Base-by-base conservation (phyloP, 2,329 filamentous ascomycete genomes). In the Pseudogymnoascus sp. region DNA sequence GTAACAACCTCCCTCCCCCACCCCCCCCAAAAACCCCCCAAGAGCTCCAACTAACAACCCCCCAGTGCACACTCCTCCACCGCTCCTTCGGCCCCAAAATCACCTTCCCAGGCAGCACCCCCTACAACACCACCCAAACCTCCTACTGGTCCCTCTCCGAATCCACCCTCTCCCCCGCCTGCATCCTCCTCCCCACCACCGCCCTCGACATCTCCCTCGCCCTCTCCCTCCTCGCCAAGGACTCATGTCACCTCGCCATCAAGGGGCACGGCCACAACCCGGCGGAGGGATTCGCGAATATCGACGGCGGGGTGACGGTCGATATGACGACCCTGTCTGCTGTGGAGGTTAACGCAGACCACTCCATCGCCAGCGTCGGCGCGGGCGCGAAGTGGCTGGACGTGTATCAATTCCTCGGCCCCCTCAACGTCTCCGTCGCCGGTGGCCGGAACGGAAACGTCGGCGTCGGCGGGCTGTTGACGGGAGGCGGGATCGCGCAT, bases 71-170 rank as follows among this genome's bases (percentile, higher is more conserved):
- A 0, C 42, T 47, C 19, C 42, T 47, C 42, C 42, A 47, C 1
- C 4, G 13, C 2, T 47, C 42, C 1, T 6, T 47, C 0, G 61
- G 36, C 3, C 42, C 64, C 7, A 65, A 65, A 42, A 44, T 44
- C 10, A 64, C 64, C 2, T 70, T 47, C 42, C 42, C 42, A 1
- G 3, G 2, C 19, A 1, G 3, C 9, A 72, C 33, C 63, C 68
- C 7, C 26, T 64, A 64, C 38, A 61, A 31, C 8, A 23, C 57
- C 21, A 23, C n/a, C 2, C n/a, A n/a, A n/a, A n/a, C 21, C 26
- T 15, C 59, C 23, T 64, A 64, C 35, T 64, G 57, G 35, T 62
- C 63, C 13, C 35, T 50, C 17, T 11, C 35, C 21, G 35, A 47
- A n/a, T 31, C 57, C 19, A 2, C 28, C 31, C 36, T 62, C 15